phyloP scores from a whole-genome alignment of 768 basidiomycete genomes.

The Lactarius hatsudake region DNA sequence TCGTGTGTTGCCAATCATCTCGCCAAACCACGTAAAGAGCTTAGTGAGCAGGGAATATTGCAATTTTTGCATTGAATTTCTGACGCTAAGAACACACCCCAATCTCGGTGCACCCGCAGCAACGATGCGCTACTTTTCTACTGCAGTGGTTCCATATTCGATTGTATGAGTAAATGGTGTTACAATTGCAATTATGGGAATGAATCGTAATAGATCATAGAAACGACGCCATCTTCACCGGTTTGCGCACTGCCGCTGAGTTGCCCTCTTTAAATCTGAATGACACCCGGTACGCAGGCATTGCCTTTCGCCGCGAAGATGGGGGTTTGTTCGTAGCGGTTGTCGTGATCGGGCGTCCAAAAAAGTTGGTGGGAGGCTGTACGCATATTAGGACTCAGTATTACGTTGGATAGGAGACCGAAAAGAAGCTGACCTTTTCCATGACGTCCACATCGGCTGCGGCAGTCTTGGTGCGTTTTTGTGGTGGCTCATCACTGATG shows the following conservation, averaged over 20 bases:
- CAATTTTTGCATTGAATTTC: no score
- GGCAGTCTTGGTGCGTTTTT: constrained; percentile 20
- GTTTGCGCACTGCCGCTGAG: constrained; percentile 88
- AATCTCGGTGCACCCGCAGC: neutral
- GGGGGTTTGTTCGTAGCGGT: constrained; percentile 12
- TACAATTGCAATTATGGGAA: neutral
- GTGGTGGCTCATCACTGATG: constrained; percentile 12
- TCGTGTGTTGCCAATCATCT: no score
- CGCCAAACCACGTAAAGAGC: no score
- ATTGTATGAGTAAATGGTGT: neutral
- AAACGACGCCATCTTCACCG: constrained; percentile 76
- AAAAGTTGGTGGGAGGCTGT: constrained; percentile 91
- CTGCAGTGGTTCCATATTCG: neutral
- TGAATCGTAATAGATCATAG: constrained; percentile 39
- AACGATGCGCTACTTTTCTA: neutral
- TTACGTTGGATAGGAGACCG: neutral
- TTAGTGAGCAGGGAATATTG: neutral
- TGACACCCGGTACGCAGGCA: constrained; percentile 52
- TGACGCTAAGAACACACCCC: neutral
- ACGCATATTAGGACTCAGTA: constrained; percentile 6
- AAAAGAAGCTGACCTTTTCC: constrained; percentile 21
- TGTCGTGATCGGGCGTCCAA: constrained; percentile 69
- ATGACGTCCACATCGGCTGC: constrained; percentile 2
- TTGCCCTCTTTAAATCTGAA: constrained; percentile 89
- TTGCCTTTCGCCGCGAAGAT: constrained; percentile 20